Evolutionary conservation across 441 rosid genomes (phyloP).

Genomic region (Mallotus repandus): DNA sequence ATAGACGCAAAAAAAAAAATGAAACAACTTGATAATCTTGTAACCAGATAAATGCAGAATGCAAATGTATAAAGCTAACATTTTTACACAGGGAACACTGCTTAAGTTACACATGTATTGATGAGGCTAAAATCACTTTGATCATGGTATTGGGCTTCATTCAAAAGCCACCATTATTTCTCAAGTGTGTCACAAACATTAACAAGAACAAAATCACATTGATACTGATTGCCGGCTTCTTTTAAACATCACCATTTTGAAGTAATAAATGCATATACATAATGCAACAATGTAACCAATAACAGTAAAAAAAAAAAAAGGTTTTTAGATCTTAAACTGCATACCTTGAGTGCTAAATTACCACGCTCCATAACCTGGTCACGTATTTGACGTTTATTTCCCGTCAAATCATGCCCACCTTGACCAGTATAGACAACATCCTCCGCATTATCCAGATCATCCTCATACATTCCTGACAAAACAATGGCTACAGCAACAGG

Average conservation of each 20-base stretch:
- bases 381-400: slow-evolving; percentile 71
- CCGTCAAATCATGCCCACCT: slow-evolving; percentile 77
- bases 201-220: background rate
- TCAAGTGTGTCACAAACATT: background rate
- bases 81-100: too few relatives aligned
- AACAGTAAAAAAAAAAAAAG: background rate
- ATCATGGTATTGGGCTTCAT: background rate
- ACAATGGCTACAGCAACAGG: slow-evolving; percentile 75
- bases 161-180: background rate
- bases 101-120: too few relatives aligned
- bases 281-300: background rate
- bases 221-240: background rate
- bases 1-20: background rate
- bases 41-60: background rate
- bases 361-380: slow-evolving; percentile 75
- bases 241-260: background rate
- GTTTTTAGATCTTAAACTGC: slow-evolving; percentile 12
- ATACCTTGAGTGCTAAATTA: slow-evolving; percentile 84
- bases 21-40: background rate
- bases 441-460: slow-evolving; percentile 87
- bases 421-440: slow-evolving; percentile 85
- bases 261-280: background rate
- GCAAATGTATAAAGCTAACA: background rate
- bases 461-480: slow-evolving; percentile 88
- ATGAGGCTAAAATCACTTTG: background rate